Evolutionary conservation across 306 rosid species (phyloP).

Genomic region (Cucumis hystrix): DNA sequence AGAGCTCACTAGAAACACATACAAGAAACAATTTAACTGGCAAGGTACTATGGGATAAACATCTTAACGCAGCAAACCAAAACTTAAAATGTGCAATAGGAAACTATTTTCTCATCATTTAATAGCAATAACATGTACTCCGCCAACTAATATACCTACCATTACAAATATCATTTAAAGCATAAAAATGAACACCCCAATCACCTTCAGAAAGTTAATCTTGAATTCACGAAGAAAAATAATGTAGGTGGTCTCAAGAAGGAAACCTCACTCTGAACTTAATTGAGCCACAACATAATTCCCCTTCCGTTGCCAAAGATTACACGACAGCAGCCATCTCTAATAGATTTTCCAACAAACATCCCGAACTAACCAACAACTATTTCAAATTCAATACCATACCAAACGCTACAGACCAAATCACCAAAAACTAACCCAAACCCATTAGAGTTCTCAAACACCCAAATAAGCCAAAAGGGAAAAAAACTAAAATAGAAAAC

Average conservation of each 20-base stretch:
- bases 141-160: background rate
- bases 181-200: background rate
- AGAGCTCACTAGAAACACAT: slow-evolving; percentile 25
- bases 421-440: background rate
- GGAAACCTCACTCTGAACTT: background rate
- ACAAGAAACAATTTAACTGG: background rate
- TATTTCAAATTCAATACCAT: background rate
- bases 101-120: background rate
- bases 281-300: background rate
- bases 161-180: background rate
- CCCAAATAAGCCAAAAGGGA: background rate
- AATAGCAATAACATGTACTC: background rate
- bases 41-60: background rate
- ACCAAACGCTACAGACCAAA: background rate
- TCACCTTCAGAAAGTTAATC: background rate
- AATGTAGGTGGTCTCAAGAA: background rate
- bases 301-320: background rate
- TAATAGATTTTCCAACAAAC: background rate
- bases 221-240: background rate
- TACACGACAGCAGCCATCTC: background rate
- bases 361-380: slow-evolving; percentile 2
- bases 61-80: background rate
- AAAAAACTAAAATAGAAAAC: background rate
- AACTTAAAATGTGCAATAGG: background rate
- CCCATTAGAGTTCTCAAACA: slow-evolving; percentile 3